Conservation (phyloP, 305 asterid genomes). For the Fraxinus baroniana region DNA sequence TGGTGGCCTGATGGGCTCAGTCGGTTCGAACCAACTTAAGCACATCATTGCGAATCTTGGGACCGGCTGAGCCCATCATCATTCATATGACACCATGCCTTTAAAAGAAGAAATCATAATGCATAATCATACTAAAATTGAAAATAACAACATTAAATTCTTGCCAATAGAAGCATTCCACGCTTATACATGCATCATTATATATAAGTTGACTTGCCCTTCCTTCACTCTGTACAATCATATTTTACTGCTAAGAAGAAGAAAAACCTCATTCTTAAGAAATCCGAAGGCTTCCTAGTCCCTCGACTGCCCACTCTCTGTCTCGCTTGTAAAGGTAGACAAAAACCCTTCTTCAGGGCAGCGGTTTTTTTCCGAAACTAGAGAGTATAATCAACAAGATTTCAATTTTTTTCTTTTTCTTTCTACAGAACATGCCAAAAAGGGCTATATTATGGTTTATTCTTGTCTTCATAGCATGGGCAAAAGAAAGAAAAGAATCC, state of each 20-base stretch:
- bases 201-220: neutral
- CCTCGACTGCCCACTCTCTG: neutral
- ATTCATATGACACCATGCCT: neutral
- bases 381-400: neutral
- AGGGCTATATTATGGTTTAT: neutral
- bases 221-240: neutral
- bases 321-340: neutral
- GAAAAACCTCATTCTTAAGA: neutral
- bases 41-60: neutral
- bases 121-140: neutral
- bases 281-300: neutral
- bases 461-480: slow-evolving; percentile 37
- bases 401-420: neutral
- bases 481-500: slow-evolving; percentile 52
- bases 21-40: neutral
- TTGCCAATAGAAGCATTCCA: neutral
- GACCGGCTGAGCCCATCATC: neutral
- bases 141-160: neutral
- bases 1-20: neutral
- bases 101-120: neutral
- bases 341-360: neutral
- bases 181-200: neutral
- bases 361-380: neutral
- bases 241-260: neutral
- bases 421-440: neutral